These are phyloP conservation scores for Calonectria multiphialidica DNA, from an alignment of 2,329 filamentous ascomycete species.

Conservation along the genomic window DNA sequence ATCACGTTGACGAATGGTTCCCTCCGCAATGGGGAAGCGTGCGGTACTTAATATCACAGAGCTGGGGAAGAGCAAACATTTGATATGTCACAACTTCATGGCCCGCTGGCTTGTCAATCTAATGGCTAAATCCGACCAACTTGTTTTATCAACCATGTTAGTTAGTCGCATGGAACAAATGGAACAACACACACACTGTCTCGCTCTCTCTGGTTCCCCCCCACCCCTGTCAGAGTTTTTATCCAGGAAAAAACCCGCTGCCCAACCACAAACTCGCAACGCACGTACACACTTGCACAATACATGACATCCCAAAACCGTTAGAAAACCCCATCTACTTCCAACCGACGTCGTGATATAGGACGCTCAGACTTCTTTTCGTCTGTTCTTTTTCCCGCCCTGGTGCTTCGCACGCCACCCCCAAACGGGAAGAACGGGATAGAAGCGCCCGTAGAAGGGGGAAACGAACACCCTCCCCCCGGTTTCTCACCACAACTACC, in stretches of 20 bases:
- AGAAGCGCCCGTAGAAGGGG: constrained; percentile 14
- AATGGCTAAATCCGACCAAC: not conserved
- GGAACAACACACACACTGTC: not conserved
- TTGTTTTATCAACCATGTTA: not conserved
- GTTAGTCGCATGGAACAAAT: not conserved
- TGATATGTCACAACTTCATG: not conserved
- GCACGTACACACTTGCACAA: constrained; percentile 8
- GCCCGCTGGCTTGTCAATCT: not conserved
- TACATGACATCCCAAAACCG: constrained; percentile 16
- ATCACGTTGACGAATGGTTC: constrained; percentile 7
- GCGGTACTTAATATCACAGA: constrained; percentile 6
- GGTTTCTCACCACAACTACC: not conserved
- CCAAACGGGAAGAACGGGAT: constrained; percentile 12
- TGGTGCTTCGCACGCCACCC: constrained; percentile 1
- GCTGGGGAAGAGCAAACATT: constrained; percentile 8
- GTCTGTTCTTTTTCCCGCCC: not conserved
- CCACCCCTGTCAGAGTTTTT: constrained; percentile 9
- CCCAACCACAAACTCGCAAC: constrained; percentile 14
- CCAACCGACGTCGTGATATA: constrained; percentile 17
- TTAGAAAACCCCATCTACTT: constrained; percentile 19
- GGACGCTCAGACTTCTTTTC: constrained; percentile 16
- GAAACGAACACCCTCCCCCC: constrained; percentile 5
- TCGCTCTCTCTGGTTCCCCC: not conserved
- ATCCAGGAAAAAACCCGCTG: constrained; percentile 11
- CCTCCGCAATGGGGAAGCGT: not conserved